Conservation (phyloP, 495 filamentous ascomycete species). For the Daldinia grandis region DNA sequence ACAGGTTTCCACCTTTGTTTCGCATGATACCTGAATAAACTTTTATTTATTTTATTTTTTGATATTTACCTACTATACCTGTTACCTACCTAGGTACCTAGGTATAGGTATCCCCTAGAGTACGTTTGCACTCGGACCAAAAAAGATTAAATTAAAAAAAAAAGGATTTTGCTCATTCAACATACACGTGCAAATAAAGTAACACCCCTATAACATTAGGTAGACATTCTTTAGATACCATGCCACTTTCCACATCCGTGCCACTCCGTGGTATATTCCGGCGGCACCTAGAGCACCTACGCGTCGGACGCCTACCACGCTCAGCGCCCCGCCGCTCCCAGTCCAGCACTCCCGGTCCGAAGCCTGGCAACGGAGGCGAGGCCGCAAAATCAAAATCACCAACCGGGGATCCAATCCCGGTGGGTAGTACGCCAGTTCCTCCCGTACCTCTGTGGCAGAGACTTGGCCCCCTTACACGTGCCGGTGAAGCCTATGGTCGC, state of each 20-base stretch:
- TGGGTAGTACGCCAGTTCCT: constrained; percentile 28
- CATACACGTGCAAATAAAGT: background rate
- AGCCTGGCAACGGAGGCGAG: background rate
- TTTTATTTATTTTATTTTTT: too few relatives aligned
- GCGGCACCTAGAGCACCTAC: constrained; percentile 23
- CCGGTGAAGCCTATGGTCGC: constrained; percentile 74
- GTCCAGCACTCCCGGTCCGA: constrained; percentile 14
- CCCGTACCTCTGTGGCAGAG: constrained; percentile 58
- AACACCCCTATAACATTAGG: background rate
- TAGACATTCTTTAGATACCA: background rate
- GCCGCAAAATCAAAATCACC: constrained; percentile 18
- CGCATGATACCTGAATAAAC: constrained; percentile 20
- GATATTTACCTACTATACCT: too few relatives aligned
- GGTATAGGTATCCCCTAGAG: too few relatives aligned
- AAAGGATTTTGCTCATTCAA: background rate
- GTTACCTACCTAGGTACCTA: too few relatives aligned
- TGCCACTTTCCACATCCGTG: constrained; percentile 11
- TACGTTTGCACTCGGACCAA: background rate
- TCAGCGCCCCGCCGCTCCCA: constrained; percentile 33
- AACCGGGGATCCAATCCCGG: constrained; percentile 16
- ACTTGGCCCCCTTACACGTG: constrained; percentile 65
- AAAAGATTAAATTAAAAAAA: too few relatives aligned
- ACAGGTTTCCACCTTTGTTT: background rate
- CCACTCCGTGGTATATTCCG: constrained; percentile 23
- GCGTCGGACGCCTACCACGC: constrained; percentile 15